Conservation (phyloP, 176 grass and related monocot genomes). For the Zea luxurians region DNA sequence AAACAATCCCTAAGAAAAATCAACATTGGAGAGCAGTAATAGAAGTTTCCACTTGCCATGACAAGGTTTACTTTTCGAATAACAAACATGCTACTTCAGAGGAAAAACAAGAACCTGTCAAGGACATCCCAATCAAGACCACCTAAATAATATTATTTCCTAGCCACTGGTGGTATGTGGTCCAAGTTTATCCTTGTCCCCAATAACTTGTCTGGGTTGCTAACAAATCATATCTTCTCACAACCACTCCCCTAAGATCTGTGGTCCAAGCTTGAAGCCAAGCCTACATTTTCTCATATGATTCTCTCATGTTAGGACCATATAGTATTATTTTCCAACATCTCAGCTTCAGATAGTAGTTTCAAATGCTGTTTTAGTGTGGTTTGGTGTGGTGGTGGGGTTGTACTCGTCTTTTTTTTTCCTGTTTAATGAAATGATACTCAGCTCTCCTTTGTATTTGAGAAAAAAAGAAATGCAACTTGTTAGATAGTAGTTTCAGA, state of each 20-base stretch:
- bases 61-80: background rate
- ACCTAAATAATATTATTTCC: background rate
- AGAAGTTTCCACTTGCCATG: background rate
- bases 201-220: background rate
- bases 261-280: background rate
- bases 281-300: background rate
- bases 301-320: background rate
- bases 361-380: background rate
- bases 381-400: background rate
- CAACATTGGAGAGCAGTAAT: background rate
- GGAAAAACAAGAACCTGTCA: conserved; percentile 1
- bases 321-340: background rate
- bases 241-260: background rate
- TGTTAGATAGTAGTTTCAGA: background rate
- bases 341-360: background rate
- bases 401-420: background rate
- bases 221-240: conserved; percentile 7
- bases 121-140: background rate
- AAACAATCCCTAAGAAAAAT: background rate
- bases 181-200: conserved; percentile 15
- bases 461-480: background rate
- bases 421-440: background rate
- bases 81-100: background rate
- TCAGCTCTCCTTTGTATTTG: background rate
- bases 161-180: background rate